Evolutionary conservation across 148 eudicot genomes (phyloP), one percentile per base, ranked within the genome.

Genomic region (Dianthus caryophyllus): DNA sequence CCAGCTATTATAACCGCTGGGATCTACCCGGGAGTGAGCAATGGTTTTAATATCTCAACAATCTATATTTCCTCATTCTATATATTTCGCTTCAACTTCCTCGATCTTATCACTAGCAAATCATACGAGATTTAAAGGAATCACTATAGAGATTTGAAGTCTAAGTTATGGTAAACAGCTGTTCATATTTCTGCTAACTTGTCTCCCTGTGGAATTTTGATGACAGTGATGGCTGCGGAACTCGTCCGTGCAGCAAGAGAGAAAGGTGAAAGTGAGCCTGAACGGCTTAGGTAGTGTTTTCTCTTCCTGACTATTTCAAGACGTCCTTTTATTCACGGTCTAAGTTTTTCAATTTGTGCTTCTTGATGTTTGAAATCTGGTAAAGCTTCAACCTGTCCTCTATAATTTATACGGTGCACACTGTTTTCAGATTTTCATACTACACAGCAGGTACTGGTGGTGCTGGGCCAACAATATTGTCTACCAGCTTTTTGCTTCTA

Each of bases 1-100:
- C 90, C 96, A 56, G 97, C 99, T 7, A 82, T 94, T 72, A 94
- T 93, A 71, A 90, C 93, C 24, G 99, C 88, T 46, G 99, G 99
- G 78, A 94, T 90, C 77, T 94, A 90, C 78, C 97, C 97, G 39
- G 99, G 99, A 88, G 99, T 94, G 85, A 90, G 97, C 99, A 94
- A 94, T 78, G 87, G 99, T 94, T 66, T 79, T 72, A 43, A 71
- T 69, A 49, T 56, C 71, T 61, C 18, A 59, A 76, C 67, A 51
- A 27, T 70, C 50, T n/a, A 30, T 36, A 25, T 61, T 49, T 57
- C 11, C 27, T 21, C 38, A 51, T 55, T 56, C 49, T 55, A 33
- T 53, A n/a, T n/a, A n/a, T n/a, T n/a, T 39, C 54, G 31, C 66
- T 66, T 44, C 14, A 51, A 22, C 33, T 20, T 59, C 55, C 41